These are phyloP conservation scores for Metschnikowia koreensis DNA, from an alignment of 805 yeast species.

Conservation along the genomic window DNA sequence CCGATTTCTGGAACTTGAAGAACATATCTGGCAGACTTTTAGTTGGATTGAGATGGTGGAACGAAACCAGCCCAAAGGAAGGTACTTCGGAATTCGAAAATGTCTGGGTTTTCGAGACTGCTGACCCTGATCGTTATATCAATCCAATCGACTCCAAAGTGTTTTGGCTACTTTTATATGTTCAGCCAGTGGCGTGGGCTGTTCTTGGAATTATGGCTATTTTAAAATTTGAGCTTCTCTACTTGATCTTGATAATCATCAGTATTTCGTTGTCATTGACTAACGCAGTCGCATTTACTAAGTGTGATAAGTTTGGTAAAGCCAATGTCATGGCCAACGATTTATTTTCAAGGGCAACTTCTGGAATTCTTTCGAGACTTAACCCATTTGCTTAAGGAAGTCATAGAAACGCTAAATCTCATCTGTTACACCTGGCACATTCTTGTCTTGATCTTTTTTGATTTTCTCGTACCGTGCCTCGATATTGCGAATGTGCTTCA, in stretches of 20 bases:
- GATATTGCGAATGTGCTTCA: constrained; percentile 17
- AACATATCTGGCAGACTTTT: constrained; percentile 86
- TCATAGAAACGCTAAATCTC: neutral
- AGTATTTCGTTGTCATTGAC: constrained; percentile 73
- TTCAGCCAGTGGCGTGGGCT: constrained; percentile 74
- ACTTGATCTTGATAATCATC: constrained; percentile 60
- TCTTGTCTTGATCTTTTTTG: neutral
- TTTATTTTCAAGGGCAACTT: constrained; percentile 53
- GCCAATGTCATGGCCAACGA: constrained; percentile 67
- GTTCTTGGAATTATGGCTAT: constrained; percentile 74
- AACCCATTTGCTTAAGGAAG: constrained; percentile 34
- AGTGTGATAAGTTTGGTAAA: constrained; percentile 88
- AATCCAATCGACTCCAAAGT: constrained; percentile 90
- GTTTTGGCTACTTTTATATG: constrained; percentile 80
- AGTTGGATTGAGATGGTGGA: constrained; percentile 98
- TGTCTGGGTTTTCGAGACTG: constrained; percentile 86
- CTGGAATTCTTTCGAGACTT: constrained; percentile 45
- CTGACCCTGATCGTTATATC: constrained; percentile 66
- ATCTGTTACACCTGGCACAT: neutral
- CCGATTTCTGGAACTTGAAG: constrained; percentile 92
- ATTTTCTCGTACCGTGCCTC: neutral
- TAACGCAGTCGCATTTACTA: constrained; percentile 85
- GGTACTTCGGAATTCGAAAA: constrained; percentile 53
- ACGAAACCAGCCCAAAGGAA: constrained; percentile 49
- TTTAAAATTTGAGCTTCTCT: constrained; percentile 70